Percentiles rank a stretch among this genome's conserved stretches.
phyloP scores from a whole-genome alignment of 2,329 filamentous ascomycete species.

The Diaporthe sp. region DNA sequence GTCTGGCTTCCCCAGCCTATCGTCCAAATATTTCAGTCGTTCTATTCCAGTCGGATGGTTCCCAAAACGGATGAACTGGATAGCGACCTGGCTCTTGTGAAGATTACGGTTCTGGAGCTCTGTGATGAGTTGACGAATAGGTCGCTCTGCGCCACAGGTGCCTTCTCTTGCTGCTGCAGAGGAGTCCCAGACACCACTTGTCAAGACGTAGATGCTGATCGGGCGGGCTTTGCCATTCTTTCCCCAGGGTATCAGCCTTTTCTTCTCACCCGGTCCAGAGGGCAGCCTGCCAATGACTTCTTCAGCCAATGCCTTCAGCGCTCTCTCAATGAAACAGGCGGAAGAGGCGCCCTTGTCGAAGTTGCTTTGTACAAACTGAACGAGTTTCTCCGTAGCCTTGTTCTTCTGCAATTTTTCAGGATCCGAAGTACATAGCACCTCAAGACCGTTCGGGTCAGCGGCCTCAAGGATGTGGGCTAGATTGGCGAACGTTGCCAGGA shows the following conservation, averaged over 20 bases:
- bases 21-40: conserved; percentile 7
- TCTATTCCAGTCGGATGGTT: background rate
- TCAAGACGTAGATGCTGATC: conserved; percentile 26
- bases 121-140: background rate
- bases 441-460: background rate
- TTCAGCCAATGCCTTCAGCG: background rate
- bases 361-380: background rate
- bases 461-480: conserved; percentile 12
- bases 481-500: background rate
- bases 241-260: background rate
- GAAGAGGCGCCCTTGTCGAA: background rate
- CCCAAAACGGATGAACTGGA: conserved; percentile 27
- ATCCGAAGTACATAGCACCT: conserved; percentile 1
- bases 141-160: background rate
- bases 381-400: background rate
- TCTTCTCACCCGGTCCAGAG: background rate
- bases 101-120: conserved; percentile 4
- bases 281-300: background rate
- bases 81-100: conserved; percentile 8
- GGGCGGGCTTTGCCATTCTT: background rate
- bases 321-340: background rate
- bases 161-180: background rate
- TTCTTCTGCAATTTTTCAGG: background rate
- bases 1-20: background rate
- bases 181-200: conserved; percentile 11